phyloP scores from a whole-genome alignment of 169 alveolate genomes.

The Ophryocystis elektroscirrha region DNA sequence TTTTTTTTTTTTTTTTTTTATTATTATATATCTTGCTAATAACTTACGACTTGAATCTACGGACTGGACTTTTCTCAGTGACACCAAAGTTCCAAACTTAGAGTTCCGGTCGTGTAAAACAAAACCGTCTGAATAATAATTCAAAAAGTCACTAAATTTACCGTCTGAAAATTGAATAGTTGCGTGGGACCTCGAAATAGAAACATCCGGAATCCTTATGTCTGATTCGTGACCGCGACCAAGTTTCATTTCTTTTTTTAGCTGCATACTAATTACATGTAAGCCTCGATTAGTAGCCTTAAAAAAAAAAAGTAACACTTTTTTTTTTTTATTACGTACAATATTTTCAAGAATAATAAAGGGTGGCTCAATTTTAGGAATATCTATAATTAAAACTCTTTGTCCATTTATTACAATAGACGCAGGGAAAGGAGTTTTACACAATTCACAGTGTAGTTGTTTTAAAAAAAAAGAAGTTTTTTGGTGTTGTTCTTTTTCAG shows the following conservation, averaged over 20 bases:
- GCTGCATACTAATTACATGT: conserved; percentile 24
- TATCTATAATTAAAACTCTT: conserved; percentile 23
- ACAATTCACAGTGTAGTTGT: conserved; percentile 67
- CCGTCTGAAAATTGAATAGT: conserved; percentile 59
- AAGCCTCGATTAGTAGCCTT: conserved; percentile 15
- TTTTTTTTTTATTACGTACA: not conserved
- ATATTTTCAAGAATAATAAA: conserved; percentile 60
- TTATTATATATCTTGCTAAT: too few relatives aligned
- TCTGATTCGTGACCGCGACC: conserved; percentile 97
- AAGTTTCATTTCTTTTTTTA: conserved; percentile 13
- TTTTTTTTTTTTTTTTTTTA: too few relatives aligned
- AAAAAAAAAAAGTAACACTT: conserved; percentile 1
- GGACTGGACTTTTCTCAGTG: too few relatives aligned
- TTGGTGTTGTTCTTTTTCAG: conserved; percentile 23
- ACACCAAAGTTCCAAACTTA: conserved; percentile 91
- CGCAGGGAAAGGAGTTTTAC: conserved; percentile 64
- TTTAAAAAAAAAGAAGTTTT: conserved; percentile 47
- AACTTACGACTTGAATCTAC: too few relatives aligned
- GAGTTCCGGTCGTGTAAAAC: conserved; percentile 78
- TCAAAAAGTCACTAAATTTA: not conserved
- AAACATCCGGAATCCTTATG: conserved; percentile 83
- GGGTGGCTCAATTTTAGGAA: conserved; percentile 55
- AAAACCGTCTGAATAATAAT: conserved; percentile 21
- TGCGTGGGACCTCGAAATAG: conserved; percentile 89
- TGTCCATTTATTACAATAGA: conserved; percentile 32